These are phyloP conservation scores for Linum tenue DNA, from an alignment of 345 rosid genomes.

Conservation along the genomic window DNA sequence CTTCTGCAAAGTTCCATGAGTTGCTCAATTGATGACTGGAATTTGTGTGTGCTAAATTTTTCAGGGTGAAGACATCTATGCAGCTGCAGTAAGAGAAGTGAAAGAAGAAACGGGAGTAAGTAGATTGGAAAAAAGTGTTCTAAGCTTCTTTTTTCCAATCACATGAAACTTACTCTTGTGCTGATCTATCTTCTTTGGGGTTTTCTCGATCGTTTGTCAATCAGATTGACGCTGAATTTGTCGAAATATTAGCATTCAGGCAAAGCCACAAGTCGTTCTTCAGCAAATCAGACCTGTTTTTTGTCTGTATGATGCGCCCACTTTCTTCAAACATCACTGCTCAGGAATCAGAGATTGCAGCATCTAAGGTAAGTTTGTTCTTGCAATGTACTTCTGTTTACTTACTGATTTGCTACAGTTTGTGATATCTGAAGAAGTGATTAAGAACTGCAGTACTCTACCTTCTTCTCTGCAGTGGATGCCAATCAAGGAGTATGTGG, in stretches of 20 bases:
- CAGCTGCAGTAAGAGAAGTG: constrained; percentile 47
- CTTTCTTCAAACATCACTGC: constrained; percentile 30
- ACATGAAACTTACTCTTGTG: neutral
- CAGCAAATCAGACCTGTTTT: constrained; percentile 43
- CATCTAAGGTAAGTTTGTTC: constrained; percentile 25
- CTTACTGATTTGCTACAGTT: neutral
- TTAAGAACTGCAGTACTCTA: too few relatives aligned
- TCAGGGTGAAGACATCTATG: constrained; percentile 44
- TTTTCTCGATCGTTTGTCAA: neutral
- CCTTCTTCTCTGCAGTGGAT: constrained; percentile 33
- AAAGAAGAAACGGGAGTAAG: constrained; percentile 56
- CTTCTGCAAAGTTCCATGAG: neutral
- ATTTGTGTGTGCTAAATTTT: neutral
- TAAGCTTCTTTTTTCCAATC: neutral
- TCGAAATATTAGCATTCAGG: constrained; percentile 41
- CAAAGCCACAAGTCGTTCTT: constrained; percentile 43
- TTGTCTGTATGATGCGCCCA: constrained; percentile 39
- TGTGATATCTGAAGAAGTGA: neutral
- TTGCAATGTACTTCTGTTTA: neutral
- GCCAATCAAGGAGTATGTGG: constrained; percentile 27
- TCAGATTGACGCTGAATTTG: constrained; percentile 38
- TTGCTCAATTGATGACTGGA: neutral
- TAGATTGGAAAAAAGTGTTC: neutral
- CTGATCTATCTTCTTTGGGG: too few relatives aligned
- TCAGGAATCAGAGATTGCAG: constrained; percentile 36